Percentiles rank a stretch among this genome's conserved stretches.
These are phyloP conservation scores for Alternaria consortialis DNA, from an alignment of 2,329 filamentous ascomycete genomes.

Conservation along the genomic window DNA sequence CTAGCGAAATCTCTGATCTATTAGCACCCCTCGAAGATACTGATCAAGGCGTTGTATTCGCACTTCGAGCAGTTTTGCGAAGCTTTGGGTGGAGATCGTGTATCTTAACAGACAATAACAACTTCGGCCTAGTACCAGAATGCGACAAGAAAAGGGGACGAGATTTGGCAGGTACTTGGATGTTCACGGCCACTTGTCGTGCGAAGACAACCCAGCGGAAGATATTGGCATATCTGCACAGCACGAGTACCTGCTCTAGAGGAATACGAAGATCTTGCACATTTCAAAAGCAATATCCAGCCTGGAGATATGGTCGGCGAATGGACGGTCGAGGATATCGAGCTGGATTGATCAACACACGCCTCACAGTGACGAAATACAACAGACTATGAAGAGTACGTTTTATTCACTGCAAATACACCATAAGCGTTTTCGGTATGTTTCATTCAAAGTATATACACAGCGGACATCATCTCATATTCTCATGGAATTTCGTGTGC, in stretches of 20 bases:
- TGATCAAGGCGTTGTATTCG: not conserved
- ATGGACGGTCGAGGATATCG: not conserved
- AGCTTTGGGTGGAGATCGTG: not conserved
- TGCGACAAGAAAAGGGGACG: not conserved
- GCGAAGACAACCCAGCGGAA: not conserved
- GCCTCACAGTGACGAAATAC: not conserved
- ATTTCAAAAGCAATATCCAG: rapidly evolving
- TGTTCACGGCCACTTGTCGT: not conserved
- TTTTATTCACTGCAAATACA: not conserved
- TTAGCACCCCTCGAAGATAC: too few species aligned
- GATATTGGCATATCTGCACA: not conserved
- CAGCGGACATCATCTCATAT: not conserved
- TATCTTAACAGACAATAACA: not conserved
- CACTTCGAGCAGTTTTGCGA: not conserved
- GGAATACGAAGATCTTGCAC: rapidly evolving
- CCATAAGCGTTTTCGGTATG: not conserved
- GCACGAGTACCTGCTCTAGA: not conserved
- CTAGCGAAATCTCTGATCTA: too few species aligned
- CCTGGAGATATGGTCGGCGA: not conserved
- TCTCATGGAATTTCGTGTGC: not conserved
- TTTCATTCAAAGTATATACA: not conserved
- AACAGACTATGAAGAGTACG: not conserved
- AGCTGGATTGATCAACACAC: not conserved
- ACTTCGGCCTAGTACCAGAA: not conserved
- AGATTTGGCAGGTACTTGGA: not conserved